Base-by-base conservation (phyloP, 2,329 filamentous ascomycete species). In the Alternaria longipes region DNA sequence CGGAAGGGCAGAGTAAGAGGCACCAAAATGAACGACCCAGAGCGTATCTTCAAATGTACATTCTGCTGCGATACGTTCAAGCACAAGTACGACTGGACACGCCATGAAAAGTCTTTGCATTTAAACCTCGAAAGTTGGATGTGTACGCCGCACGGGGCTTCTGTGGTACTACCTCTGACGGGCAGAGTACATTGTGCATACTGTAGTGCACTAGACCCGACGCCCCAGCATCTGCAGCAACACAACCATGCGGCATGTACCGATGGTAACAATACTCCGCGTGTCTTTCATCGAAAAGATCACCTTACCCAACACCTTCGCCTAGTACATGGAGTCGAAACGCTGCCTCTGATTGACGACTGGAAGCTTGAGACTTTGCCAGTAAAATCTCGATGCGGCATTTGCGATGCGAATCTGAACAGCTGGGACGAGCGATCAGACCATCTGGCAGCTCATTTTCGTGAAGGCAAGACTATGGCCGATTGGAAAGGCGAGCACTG, bases 221-320 rank as follows among this genome's bases (percentile, higher is more conserved):
- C 81, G 8, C 73, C 78, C 26, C 81, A 84, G 18, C 86, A 89
- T 72, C 70, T 87, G 24, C 85, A 87, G 67, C 79, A 76, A 14
- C 86, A 89, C 75, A 86, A 87, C 64, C 86, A 85, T 69, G 78
- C 78, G 36, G 79, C 86, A 20, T 93, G 91, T 72, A 86, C 87
- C 56, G 89, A 91, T 68, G 85, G 89, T 68, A 82, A 82, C 3
- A 64, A 83, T 3, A 81, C 84, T 53, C 88, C 91, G 66, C 84
- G 86, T 28, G 86, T 84, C 0, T 87, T 87, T 70, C 86, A 84
- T 64, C 80, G 85, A 24, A 87, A 87, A 70, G 86, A 87, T 66
- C 86, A 87, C 66, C 80, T 87, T n/a, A 83, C 85, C 28, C 86
- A 87, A 65, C 85, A 87, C 69, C 76, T 87, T 26, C 81, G 84